Conservation (phyloP, 495 filamentous ascomycete species). For the Cladorrhinum samala region DNA sequence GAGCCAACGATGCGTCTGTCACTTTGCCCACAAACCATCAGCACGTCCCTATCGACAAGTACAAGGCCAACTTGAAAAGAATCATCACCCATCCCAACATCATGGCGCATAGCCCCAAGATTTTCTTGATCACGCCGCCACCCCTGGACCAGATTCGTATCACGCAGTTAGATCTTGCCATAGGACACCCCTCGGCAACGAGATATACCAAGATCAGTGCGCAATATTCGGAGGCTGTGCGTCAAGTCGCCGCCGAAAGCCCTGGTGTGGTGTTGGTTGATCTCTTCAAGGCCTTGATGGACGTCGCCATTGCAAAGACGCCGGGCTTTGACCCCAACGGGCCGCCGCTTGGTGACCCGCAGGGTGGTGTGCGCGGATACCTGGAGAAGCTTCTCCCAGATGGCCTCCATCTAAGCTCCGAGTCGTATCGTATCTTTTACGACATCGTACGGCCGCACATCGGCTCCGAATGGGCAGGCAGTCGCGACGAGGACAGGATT, state of each 20-base stretch:
- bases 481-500: constrained; percentile 20
- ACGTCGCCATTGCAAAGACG: constrained; percentile 40
- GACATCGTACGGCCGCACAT: constrained; percentile 38
- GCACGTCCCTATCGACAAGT: constrained; percentile 67
- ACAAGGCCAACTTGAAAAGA: constrained; percentile 60
- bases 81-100: constrained; percentile 66
- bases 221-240: constrained; percentile 62
- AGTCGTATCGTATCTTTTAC: constrained; percentile 44
- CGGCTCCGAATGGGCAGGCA: constrained; percentile 31
- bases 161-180: constrained; percentile 45
- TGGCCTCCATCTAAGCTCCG: constrained; percentile 48
- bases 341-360: constrained; percentile 35
- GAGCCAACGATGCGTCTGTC: constrained; percentile 80
- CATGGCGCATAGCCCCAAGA: constrained; percentile 60
- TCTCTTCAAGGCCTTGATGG: constrained; percentile 68
- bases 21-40: constrained; percentile 51
- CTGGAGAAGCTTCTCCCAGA: constrained; percentile 46
- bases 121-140: constrained; percentile 72
- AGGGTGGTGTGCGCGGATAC: constrained; percentile 35
- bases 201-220: constrained; percentile 60
- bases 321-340: constrained; percentile 36
- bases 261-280: constrained; percentile 61
- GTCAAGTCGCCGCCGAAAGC: constrained; percentile 57
- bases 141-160: constrained; percentile 73
- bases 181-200: constrained; percentile 43